Evolutionary conservation across 495 filamentous ascomycete genomes (phyloP).

Genomic region (Diplogelasinospora grovesii): DNA sequence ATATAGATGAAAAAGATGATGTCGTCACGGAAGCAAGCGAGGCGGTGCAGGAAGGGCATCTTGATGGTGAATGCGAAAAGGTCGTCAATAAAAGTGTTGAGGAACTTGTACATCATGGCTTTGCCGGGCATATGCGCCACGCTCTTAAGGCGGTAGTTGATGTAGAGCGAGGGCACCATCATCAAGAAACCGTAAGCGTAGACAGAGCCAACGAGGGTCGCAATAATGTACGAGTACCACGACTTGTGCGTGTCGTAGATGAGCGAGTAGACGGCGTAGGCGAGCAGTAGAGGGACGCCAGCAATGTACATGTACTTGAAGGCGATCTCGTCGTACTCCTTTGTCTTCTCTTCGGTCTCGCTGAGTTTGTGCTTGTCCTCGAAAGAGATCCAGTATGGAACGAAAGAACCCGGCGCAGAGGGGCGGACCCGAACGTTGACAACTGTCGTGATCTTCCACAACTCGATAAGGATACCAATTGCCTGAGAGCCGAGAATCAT

Average conservation of each 20-base stretch:
- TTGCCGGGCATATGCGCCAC: slow-evolving; percentile 96
- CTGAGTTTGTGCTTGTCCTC: slow-evolving; percentile 96
- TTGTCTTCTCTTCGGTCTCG: slow-evolving; percentile 93
- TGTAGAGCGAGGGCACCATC: slow-evolving; percentile 97
- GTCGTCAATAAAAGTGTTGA: slow-evolving; percentile 62
- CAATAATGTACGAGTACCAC: slow-evolving; percentile 89
- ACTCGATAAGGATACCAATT: slow-evolving; percentile 86
- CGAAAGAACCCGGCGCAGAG: slow-evolving; percentile 54
- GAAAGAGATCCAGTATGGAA: slow-evolving; percentile 81
- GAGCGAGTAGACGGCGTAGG: slow-evolving; percentile 85
- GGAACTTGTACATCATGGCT: slow-evolving; percentile 96
- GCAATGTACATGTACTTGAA: slow-evolving; percentile 93
- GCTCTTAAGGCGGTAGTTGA: slow-evolving; percentile 95
- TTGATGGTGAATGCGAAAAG: slow-evolving; percentile 98
- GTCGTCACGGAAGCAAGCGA: slow-evolving; percentile 90
- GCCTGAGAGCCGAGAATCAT: slow-evolving; percentile 96
- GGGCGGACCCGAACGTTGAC: slow-evolving; percentile 82
- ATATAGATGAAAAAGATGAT: slow-evolving; percentile 97
- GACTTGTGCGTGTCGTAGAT: slow-evolving; percentile 94
- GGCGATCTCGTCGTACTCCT: slow-evolving; percentile 96
- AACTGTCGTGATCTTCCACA: slow-evolving; percentile 98
- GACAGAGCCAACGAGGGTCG: slow-evolving; percentile 89
- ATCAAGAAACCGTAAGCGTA: slow-evolving; percentile 98
- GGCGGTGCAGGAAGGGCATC: slow-evolving; percentile 93
- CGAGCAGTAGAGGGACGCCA: slow-evolving; percentile 79